A percentile compares a stretch with the other conserved stretches of the same genome.
These are phyloP conservation scores for Leptographium galeiforme DNA, from an alignment of 2,329 filamentous ascomycete genomes.

Conservation along the genomic window DNA sequence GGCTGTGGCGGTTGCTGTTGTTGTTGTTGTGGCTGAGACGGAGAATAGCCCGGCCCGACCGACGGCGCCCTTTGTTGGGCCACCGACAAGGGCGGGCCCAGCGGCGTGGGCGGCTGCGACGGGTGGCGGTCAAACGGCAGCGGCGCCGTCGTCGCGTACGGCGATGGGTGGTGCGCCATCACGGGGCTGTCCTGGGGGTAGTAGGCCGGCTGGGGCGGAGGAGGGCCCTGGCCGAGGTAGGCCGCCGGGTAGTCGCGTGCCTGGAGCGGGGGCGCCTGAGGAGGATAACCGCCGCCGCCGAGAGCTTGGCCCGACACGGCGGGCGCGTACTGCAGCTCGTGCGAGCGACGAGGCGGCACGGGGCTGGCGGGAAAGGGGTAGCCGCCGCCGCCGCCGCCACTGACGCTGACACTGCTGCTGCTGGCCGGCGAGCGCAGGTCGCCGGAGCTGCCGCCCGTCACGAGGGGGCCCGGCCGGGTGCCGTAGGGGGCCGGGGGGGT, in stretches of 20 bases:
- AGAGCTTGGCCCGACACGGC: too few relatives aligned
- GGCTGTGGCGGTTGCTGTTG: background rate
- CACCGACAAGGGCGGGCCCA: slow-evolving; percentile 33
- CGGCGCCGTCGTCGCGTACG: background rate
- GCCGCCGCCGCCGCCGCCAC: too few relatives aligned
- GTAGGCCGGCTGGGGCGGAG: slow-evolving; percentile 36
- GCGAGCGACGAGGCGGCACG: slow-evolving; percentile 13
- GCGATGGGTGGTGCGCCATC: slow-evolving; percentile 26
- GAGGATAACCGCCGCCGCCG: too few relatives aligned
- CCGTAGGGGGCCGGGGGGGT: slow-evolving; percentile 26
- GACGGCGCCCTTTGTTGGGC: slow-evolving; percentile 21
- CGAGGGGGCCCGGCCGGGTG: slow-evolving; percentile 27
- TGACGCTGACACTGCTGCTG: slow-evolving; percentile 20
- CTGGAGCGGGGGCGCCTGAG: too few relatives aligned
- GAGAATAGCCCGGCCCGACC: background rate
- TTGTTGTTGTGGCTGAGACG: background rate
- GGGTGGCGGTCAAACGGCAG: slow-evolving; percentile 26
- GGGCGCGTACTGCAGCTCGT: background rate
- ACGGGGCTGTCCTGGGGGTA: slow-evolving; percentile 42
- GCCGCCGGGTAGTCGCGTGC: slow-evolving; percentile 21
- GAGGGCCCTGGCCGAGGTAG: slow-evolving; percentile 33
- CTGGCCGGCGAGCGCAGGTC: slow-evolving; percentile 36
- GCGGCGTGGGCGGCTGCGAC: slow-evolving; percentile 41
- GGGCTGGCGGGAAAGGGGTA: slow-evolving; percentile 25
- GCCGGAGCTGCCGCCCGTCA: slow-evolving; percentile 24